Conservation (phyloP, 805 yeast species). For the Candida ficus region DNA sequence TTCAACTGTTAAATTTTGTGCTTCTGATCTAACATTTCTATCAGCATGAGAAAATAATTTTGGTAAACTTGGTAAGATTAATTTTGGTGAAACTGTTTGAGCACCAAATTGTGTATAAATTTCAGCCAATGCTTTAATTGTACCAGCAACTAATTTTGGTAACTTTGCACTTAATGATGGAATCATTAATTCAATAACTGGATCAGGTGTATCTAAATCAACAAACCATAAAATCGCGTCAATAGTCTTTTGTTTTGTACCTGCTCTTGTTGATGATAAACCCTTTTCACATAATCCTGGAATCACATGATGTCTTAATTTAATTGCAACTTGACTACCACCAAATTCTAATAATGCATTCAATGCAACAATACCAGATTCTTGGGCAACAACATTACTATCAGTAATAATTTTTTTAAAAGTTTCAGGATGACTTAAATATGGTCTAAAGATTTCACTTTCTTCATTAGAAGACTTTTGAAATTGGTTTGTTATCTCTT, state of each 20-base stretch:
- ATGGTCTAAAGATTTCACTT: slow-evolving; percentile 50
- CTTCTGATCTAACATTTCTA: slow-evolving; percentile 75
- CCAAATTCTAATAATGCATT: slow-evolving; percentile 52
- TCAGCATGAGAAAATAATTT: slow-evolving; percentile 83
- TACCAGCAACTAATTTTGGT: slow-evolving; percentile 76
- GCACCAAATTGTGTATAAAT: slow-evolving; percentile 58
- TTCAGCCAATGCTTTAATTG: slow-evolving; percentile 49
- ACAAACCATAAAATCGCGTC: slow-evolving; percentile 59
- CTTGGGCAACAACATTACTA: slow-evolving; percentile 88
- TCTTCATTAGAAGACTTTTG: slow-evolving; percentile 46
- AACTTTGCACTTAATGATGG: slow-evolving; percentile 58
- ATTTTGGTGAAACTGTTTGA: slow-evolving; percentile 49
- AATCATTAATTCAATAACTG: slow-evolving; percentile 58
- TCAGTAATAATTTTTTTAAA: slow-evolving; percentile 63
- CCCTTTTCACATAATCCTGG: slow-evolving; percentile 75
- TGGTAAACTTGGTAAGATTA: slow-evolving; percentile 52
- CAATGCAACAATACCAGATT: slow-evolving; percentile 62
- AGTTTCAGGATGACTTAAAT: slow-evolving; percentile 46
- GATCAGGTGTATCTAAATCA: slow-evolving; percentile 63
- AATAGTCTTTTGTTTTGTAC: slow-evolving; percentile 60
- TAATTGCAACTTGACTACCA: slow-evolving; percentile 37
- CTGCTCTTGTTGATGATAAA: slow-evolving; percentile 64
- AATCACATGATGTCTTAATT: slow-evolving; percentile 38
- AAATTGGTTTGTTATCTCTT: slow-evolving; percentile 52
- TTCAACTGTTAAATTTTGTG: slow-evolving; percentile 62